Base-by-base conservation (phyloP, 83 land plant genomes). In the Picea engelmannii region DNA sequence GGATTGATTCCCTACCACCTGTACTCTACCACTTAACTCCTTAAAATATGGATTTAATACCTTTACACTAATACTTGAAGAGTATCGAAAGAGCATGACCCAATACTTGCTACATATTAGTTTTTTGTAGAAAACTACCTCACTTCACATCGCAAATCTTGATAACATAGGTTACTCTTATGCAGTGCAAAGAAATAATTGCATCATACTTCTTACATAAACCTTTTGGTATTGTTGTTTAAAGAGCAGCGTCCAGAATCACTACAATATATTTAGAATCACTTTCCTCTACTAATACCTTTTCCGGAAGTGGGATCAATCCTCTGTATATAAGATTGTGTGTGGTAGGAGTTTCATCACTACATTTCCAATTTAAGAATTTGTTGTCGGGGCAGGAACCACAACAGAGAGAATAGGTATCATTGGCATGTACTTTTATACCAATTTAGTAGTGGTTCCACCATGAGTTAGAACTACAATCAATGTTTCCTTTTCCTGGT, bases 191-290 rank as follows among this genome's bases (percentile, higher is more conserved):
- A 31, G 31, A 31, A 31, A 31, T 31, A 31, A 31, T 31, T 31
- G 0, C 31, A 31, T 31, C 31, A 0, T 31, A 1, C 31, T 31
- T 31, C 31, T 31, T 31, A 31, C 31, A 31, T 31, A 91, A 75
- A 20, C 93, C 93, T 67, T 52, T 88, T 25, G 38, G 70, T 4
- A 65, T 82, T 9, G 90, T 90, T 0, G 79, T 66, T 66, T 86
- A 84, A 42, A 91, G 81, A 8, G 90, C 85, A 65, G 87, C 85
- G 79, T 88, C 88, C 78, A 91, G 17, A 21, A 91, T 91, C n/a
- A 79, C 90, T 75, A 88, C 93, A 2, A 87, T 91, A 18, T 89
- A 86, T 76, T 91, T 90, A 21, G 88, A 86, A 81, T 91, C 90
- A 1, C 90, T 88, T 24, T 90, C 90, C 80, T 88, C 86, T 21